Evolutionary conservation across 495 filamentous ascomycete genomes (phyloP).

Genomic region (Cairneyella variabilis): DNA sequence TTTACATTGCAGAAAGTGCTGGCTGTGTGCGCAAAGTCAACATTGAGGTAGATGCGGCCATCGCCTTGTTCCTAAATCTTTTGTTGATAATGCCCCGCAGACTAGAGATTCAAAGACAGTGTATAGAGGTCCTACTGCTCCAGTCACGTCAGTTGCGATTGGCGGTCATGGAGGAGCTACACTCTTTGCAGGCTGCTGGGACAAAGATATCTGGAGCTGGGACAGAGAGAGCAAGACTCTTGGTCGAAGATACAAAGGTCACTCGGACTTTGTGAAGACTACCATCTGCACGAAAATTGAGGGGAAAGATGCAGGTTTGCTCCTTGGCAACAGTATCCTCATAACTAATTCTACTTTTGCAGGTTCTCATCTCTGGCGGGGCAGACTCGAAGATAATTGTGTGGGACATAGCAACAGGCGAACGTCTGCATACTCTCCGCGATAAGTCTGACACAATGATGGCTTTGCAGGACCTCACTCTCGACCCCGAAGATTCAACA

Average conservation of each 20-base stretch:
- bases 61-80: neutral
- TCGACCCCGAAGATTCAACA: conserved; percentile 59
- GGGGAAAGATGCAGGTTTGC: conserved; percentile 48
- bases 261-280: conserved; percentile 87
- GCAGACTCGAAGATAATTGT: conserved; percentile 83
- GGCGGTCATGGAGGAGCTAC: conserved; percentile 50
- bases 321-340: neutral
- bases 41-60: conserved; percentile 65
- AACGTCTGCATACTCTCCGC: conserved; percentile 67
- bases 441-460: conserved; percentile 62
- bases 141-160: conserved; percentile 73
- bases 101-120: conserved; percentile 31
- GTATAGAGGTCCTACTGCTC: conserved; percentile 72
- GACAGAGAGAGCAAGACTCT: conserved; percentile 43
- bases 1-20: conserved; percentile 81
- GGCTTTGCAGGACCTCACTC: conserved; percentile 66
- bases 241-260: conserved; percentile 61
- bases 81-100: conserved; percentile 8
- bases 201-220: conserved; percentile 87
- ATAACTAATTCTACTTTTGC: neutral
- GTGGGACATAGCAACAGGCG: conserved; percentile 67
- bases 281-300: conserved; percentile 52
- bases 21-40: conserved; percentile 69
- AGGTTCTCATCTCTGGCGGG: conserved; percentile 71
- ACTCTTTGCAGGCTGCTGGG: conserved; percentile 88